These are phyloP conservation scores for Nyssa sinensis DNA, from an alignment of 148 eudicot genomes.

Conservation along the genomic window DNA sequence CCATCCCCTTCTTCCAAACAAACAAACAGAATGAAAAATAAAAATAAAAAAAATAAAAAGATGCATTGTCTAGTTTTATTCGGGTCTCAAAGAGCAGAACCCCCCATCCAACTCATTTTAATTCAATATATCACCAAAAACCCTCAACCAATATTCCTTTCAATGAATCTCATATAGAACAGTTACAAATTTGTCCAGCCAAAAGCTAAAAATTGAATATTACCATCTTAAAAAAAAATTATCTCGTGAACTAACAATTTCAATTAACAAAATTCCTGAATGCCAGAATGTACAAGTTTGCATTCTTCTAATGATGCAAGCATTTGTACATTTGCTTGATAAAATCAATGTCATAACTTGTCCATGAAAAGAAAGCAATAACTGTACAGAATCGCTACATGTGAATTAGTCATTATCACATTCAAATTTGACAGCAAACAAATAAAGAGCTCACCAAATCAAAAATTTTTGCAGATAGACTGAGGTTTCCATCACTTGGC, in stretches of 20 bases:
- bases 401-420: constrained; percentile 21
- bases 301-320: neutral
- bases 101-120: neutral
- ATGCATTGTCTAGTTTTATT: too few relatives aligned
- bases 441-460: constrained; percentile 49
- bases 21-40: too few relatives aligned
- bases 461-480: constrained; percentile 40
- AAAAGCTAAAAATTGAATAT: neutral
- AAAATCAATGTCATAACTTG: neutral
- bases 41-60: too few relatives aligned
- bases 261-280: neutral
- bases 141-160: neutral
- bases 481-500: constrained; percentile 51
- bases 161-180: neutral
- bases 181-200: neutral
- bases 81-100: too few relatives aligned
- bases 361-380: neutral
- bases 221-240: neutral
- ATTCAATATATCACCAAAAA: neutral
- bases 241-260: neutral
- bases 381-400: neutral
- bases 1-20: too few relatives aligned
- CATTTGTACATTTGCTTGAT: neutral
- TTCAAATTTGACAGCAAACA: constrained; percentile 11
- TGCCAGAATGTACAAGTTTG: neutral